Base-by-base conservation (phyloP, 805 yeast genomes). In the Candida quercuum region DNA sequence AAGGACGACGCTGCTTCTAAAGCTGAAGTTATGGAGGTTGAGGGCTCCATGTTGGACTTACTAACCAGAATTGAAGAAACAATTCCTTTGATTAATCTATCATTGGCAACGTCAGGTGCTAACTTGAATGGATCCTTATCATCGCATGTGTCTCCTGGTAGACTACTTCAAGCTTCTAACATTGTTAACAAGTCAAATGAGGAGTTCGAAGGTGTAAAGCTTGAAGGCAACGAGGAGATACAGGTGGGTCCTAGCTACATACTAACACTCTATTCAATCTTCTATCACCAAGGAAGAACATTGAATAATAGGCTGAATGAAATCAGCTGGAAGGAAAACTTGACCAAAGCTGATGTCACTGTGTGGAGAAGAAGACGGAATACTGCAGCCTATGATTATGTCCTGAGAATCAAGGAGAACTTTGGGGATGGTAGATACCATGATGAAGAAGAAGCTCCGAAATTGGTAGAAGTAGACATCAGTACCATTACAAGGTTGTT, bases 381-480 rank as follows among this genome's bases (percentile, higher is more conserved):
- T 13, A 35, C 19, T 13, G 32, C 39, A 6, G 42, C 49, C 6
- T 80, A 58, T 49, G 36, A 51, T 10, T 81, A 80, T 52, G 57
- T 51, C 5, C 40, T 84, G 14, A 57, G 52, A 9, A 63, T 84
- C 2, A 51, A 51, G 5, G 89, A 85, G 47, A 72, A 70, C 48
- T 76, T 81, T 34, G 67, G 81, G 47, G 94, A 84, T 57, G 85
- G 73, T 0, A 60, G 91, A 38, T 84, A 81, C 50, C 94, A 84
- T 51, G 85, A 83, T 12, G 65, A 61, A 5, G 72, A 69, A 6
- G 68, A 63, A 12, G 73, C 61, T n/a, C 71, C 74, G 0, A 56
- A 59, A 20, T 38, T 40, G 1, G 54, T 65, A 13, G 38, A 40
- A 2, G 49, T 71, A 33, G 63, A 69, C 29, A 51, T 79, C 4